Percentiles rank a stretch among this genome's conserved stretches.
Evolutionary conservation across 371 early-diverging fungal species (phyloP).

Genomic region (Gilbertella persicaria): DNA sequence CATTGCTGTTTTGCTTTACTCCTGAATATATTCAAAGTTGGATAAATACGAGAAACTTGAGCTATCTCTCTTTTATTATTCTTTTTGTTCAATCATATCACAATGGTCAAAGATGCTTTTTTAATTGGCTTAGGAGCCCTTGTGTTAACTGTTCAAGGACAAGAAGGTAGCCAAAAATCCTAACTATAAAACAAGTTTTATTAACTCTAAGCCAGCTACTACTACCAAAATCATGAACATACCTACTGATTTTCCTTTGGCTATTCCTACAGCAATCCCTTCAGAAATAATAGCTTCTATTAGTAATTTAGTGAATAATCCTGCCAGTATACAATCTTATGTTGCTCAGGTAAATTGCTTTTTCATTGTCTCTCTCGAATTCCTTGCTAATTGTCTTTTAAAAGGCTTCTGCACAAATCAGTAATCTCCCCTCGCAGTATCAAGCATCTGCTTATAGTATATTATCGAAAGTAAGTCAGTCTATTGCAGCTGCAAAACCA

Average conservation of each 20-base stretch:
- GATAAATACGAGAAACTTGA: no score
- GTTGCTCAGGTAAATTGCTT: background rate
- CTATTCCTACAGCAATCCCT: slow-evolving; percentile 1
- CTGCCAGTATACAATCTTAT: slow-evolving; percentile 9
- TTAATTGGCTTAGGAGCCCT: no score
- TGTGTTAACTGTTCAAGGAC: no score
- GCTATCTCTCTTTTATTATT: no score
- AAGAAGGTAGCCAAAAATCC: no score
- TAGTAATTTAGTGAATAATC: slow-evolving; percentile 11
- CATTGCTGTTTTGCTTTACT: no score
- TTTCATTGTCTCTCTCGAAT: background rate
- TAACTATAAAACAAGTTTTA: no score
- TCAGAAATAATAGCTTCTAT: slow-evolving; percentile 1
- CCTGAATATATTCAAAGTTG: no score
- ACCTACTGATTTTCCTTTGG: background rate
- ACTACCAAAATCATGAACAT: background rate
- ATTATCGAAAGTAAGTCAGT: slow-evolving; percentile 9
- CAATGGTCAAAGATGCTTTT: no score
- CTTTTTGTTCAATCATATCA: no score
- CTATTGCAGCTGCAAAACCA: slow-evolving; percentile 5
- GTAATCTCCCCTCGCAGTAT: slow-evolving; percentile 9
- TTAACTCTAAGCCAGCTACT: background rate
- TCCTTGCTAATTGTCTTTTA: background rate
- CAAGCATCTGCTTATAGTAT: slow-evolving; percentile 15
- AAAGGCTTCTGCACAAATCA: slow-evolving; percentile 11